Evolutionary conservation across 2,329 filamentous ascomycete species (phyloP).

Genomic region (Aspergillus oerlinghausenensis): DNA sequence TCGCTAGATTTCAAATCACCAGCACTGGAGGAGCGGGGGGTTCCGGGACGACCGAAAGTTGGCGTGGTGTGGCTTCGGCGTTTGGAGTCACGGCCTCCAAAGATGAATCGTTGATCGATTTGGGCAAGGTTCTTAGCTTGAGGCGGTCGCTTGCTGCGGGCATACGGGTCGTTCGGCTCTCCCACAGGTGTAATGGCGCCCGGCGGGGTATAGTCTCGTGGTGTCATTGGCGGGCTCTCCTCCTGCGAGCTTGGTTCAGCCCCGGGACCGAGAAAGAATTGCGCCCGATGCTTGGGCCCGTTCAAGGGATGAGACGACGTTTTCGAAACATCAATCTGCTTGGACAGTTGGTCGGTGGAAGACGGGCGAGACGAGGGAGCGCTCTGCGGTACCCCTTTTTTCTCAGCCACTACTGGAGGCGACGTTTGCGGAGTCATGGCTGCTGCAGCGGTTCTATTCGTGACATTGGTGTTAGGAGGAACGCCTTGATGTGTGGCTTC

Average conservation of each 20-base stretch:
- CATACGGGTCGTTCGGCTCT: constrained; percentile 79
- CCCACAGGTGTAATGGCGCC: constrained; percentile 74
- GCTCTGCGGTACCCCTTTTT: constrained; percentile 28
- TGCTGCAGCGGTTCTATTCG: constrained; percentile 29
- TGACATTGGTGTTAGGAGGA: constrained; percentile 27
- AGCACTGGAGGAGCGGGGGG: constrained; percentile 46
- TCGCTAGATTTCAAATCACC: constrained; percentile 41
- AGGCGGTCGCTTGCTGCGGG: constrained; percentile 71
- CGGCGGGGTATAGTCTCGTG: constrained; percentile 53
- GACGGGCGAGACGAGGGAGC: constrained; percentile 37
- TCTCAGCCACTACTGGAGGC: constrained; percentile 39
- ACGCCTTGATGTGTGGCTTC: constrained; percentile 42
- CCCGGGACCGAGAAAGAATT: constrained; percentile 55
- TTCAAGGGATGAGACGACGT: constrained; percentile 40
- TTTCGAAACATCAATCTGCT: constrained; percentile 43
- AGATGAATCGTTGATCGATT: constrained; percentile 79
- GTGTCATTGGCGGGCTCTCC: constrained; percentile 59
- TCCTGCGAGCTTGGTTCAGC: constrained; percentile 55
- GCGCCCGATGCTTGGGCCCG: constrained; percentile 47
- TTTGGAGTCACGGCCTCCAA: constrained; percentile 68
- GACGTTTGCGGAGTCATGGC: constrained; percentile 53
- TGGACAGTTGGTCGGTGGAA: constrained; percentile 39
- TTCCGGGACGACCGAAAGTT: constrained; percentile 40
- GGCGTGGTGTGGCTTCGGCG: constrained; percentile 54
- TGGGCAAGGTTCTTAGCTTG: constrained; percentile 61